Evolutionary conservation across 352 stramenopile genomes (phyloP).

Genomic region (Globisporangium okanoganense): DNA sequence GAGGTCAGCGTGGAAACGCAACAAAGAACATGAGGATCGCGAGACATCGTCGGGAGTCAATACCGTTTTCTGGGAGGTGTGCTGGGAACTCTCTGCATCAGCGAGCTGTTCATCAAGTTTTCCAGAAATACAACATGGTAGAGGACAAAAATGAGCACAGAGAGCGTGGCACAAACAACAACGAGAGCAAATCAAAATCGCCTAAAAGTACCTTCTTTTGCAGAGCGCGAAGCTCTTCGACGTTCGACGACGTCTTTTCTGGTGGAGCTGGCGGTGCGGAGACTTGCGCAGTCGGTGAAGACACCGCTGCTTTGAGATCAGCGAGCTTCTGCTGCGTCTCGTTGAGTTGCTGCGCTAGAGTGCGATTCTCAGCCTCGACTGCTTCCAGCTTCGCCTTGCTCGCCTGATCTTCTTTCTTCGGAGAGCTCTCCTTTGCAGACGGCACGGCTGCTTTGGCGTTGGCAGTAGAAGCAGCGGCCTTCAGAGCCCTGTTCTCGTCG

Average conservation of each 20-base stretch:
- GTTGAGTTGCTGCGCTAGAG: slow-evolving; percentile 58
- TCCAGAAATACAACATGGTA: neutral
- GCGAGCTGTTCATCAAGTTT: slow-evolving; percentile 25
- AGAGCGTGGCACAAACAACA: neutral
- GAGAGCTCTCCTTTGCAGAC: neutral
- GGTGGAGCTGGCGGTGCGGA: neutral
- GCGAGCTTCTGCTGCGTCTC: slow-evolving; percentile 53
- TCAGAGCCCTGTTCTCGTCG: slow-evolving; percentile 61
- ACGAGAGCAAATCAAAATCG: neutral
- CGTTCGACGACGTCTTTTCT: slow-evolving; percentile 13
- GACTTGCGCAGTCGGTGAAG: slow-evolving; percentile 8
- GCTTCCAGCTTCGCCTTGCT: slow-evolving; percentile 40
- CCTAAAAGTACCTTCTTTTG: slow-evolving; percentile 50
- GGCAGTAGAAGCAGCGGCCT: slow-evolving; percentile 9
- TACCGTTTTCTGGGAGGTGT: slow-evolving; percentile 54
- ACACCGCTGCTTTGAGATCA: slow-evolving; percentile 23
- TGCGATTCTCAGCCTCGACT: slow-evolving; percentile 51
- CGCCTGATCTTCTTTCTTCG: slow-evolving; percentile 17
- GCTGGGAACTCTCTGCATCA: slow-evolving; percentile 24
- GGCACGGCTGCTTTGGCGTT: neutral
- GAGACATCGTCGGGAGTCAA: neutral
- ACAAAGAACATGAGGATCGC: neutral
- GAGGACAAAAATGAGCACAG: neutral
- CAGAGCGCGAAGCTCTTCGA: slow-evolving; percentile 38
- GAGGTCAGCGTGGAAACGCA: neutral